These are phyloP conservation scores for Lunasporangiospora selenospora DNA, from an alignment of 192 early-diverging fungal species.

Conservation along the genomic window DNA sequence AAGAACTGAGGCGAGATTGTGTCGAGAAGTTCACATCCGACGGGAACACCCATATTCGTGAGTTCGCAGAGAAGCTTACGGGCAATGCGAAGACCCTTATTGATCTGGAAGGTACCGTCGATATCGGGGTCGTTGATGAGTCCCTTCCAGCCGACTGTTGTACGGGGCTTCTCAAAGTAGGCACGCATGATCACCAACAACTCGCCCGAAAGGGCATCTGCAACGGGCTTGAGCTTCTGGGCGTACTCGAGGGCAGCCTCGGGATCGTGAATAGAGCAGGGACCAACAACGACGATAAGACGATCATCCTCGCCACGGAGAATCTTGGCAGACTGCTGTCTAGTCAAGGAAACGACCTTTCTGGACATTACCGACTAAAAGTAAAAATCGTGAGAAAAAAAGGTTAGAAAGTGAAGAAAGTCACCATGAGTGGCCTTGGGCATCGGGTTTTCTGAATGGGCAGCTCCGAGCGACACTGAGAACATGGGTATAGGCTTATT, in stretches of 20 bases:
- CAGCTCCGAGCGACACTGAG: too few species aligned
- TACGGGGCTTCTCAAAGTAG: constrained; percentile 99
- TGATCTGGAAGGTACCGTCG: constrained; percentile 89
- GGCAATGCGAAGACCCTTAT: constrained; percentile 92
- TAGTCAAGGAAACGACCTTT: constrained; percentile 53
- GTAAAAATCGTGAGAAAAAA: background rate
- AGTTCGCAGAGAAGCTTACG: constrained; percentile 81
- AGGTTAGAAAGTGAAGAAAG: background rate
- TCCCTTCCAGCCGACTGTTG: constrained; percentile 92
- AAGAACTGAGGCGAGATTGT: constrained; percentile 97
- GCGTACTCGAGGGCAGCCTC: constrained; percentile 88
- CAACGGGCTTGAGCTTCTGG: constrained; percentile 41
- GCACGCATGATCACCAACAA: constrained; percentile 93
- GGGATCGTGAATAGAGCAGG: constrained; percentile 96
- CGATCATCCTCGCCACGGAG: constrained; percentile 85
- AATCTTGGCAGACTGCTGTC: constrained; percentile 74
- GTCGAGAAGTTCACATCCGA: constrained; percentile 90
- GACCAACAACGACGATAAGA: constrained; percentile 90
- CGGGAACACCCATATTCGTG: constrained; percentile 84
- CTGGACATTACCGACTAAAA: constrained; percentile 47
- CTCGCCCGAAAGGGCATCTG: constrained; percentile 74
- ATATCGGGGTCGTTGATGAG: constrained; percentile 85
- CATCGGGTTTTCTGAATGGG: too few species aligned
- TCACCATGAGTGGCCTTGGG: too few species aligned
- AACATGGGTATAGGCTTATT: too few species aligned